Base-by-base conservation (phyloP, 441 rosid genomes). In the Eutrema salsugineum region DNA sequence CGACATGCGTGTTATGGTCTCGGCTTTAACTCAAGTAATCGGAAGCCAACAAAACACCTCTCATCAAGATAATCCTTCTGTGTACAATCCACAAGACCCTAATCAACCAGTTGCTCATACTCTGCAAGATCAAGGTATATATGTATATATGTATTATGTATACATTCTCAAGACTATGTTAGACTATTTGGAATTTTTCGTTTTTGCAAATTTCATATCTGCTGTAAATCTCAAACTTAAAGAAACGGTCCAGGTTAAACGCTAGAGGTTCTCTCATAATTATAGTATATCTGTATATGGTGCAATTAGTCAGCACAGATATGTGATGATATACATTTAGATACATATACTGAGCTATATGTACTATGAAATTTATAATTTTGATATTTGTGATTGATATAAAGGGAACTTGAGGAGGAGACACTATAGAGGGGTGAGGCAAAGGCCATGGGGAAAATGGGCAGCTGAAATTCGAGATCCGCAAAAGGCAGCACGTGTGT, bases 401-500 rank as follows among this genome's bases (percentile, higher is more conserved):
- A 42, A 66, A 86, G 91, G 84, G 68, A 84, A 79, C 55, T 65
- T 43, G 46, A 81, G 78, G 79, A 84, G 77, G 68, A 85, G 89
- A 8, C 89, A 88, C 57, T 92, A 92, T 69, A 86, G 96, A 83
- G 98, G 98, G 19, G 98, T 92, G 5, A 78, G 98, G 55, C 98
- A 90, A 79, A 79, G 98, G 47, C 98, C 98, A 3, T 92, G 98
- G 98, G 98, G 98, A 0, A 92, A 90, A 27, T 92, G 86, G 85
- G 98, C 98, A 0, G 89, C 96, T 0, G 98, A 93, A 79, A 93
- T 93, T 4, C 79, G 98, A 0, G 98, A 93, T 70, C 98, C 98
- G 0, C 71, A 84, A 58, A 93, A 93, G 61, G 97, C 97, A 0
- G 97, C 97, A 20, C 78, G 98, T 2, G 98, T 93, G 2, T 93